Percentiles rank a stretch among this genome's conserved stretches.
These are phyloP conservation scores for Solanum hybrid DNA, from an alignment of 305 asterid genomes.

Conservation along the genomic window DNA sequence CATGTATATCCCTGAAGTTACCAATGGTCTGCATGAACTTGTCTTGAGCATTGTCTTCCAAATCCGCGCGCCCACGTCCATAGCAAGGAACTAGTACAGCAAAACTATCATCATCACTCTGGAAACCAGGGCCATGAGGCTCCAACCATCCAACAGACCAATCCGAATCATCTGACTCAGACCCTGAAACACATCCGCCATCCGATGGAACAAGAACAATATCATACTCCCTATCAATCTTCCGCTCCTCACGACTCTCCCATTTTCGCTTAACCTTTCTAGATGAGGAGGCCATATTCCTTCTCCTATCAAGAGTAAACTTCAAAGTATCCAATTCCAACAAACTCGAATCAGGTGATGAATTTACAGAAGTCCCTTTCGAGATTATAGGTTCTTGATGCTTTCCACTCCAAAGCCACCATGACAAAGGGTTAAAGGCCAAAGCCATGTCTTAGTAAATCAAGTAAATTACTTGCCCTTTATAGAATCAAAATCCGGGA, in stretches of 20 bases:
- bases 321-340: conserved; percentile 29
- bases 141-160: conserved; percentile 48
- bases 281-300: conserved; percentile 19
- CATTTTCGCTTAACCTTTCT: conserved; percentile 25
- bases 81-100: conserved; percentile 48
- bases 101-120: conserved; percentile 30
- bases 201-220: conserved; percentile 41
- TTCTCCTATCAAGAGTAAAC: conserved; percentile 16
- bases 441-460: conserved; percentile 18
- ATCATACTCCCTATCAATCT: conserved; percentile 35
- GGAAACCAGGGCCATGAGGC: conserved; percentile 36
- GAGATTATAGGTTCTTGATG: conserved; percentile 20
- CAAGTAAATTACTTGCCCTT: neutral
- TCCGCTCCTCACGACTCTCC: conserved; percentile 34
- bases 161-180: conserved; percentile 46
- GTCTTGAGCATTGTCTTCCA: conserved; percentile 18
- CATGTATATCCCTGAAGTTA: conserved; percentile 21
- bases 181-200: conserved; percentile 43
- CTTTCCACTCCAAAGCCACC: conserved; percentile 40
- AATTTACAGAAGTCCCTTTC: conserved; percentile 12
- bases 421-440: conserved; percentile 23
- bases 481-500: neutral
- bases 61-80: conserved; percentile 20
- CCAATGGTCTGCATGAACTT: conserved; percentile 16
- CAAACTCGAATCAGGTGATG: conserved; percentile 20